phyloP scores from a whole-genome alignment of 495 filamentous ascomycete species.

The Cercophora sp. region DNA sequence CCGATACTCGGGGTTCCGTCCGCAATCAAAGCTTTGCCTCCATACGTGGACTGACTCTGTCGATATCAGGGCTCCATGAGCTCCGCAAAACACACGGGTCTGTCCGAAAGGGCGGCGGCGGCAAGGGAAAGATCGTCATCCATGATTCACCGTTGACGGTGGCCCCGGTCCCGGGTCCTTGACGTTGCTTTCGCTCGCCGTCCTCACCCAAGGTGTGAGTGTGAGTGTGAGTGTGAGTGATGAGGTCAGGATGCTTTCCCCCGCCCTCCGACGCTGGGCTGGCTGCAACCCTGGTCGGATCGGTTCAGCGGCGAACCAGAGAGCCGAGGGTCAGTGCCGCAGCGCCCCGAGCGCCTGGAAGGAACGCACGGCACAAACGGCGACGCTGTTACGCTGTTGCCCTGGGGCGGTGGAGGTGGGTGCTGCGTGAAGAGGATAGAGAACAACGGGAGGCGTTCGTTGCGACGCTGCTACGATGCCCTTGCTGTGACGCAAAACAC shows the following conservation, averaged over 20 bases:
- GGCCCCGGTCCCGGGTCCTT: too few relatives aligned
- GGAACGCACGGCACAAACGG: slow-evolving; percentile 1
- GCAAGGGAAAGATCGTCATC: background rate
- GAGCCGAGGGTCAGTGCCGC: slow-evolving; percentile 9
- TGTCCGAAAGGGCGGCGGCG: background rate
- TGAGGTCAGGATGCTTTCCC: too few relatives aligned
- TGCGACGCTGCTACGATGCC: too few relatives aligned
- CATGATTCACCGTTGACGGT: too few relatives aligned
- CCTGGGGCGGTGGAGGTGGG: background rate
- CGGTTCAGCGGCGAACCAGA: slow-evolving; percentile 1
- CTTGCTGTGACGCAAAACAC: too few relatives aligned
- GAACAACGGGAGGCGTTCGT: too few relatives aligned
- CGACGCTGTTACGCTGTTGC: background rate
- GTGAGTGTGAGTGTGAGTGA: background rate
- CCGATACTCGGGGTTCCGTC: slow-evolving; percentile 5
- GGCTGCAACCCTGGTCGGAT: background rate
- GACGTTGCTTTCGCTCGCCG: background rate
- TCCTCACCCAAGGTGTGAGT: background rate
- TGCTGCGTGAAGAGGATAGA: background rate
- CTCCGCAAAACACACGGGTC: too few relatives aligned
- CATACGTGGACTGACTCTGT: background rate
- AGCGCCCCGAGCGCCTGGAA: background rate
- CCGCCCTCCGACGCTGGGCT: background rate
- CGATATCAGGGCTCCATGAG: too few relatives aligned
- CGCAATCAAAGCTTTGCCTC: background rate